Evolutionary conservation across 805 yeast species (phyloP).

Genomic region (Yamadazyma kitorensis): DNA sequence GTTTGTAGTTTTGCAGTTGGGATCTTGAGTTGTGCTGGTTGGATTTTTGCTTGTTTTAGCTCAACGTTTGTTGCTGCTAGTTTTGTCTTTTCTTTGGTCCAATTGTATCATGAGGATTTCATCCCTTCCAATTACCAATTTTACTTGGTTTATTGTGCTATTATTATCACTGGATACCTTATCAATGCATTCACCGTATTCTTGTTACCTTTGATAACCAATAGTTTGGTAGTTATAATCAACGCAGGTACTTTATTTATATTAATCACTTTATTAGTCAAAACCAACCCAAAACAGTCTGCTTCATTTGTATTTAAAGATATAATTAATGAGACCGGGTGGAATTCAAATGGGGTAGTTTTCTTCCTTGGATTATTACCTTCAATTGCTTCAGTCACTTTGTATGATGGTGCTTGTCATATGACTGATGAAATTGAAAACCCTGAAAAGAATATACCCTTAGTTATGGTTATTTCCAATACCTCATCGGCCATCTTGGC

Average conservation of each 20-base stretch:
- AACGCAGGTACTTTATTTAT: conserved; percentile 21
- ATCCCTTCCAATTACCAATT: conserved; percentile 17
- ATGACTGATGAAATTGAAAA: conserved; percentile 31
- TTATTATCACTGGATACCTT: conserved; percentile 10
- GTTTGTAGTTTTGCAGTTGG: conserved; percentile 29
- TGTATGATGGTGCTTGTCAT: conserved; percentile 33
- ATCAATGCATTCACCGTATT: conserved; percentile 15
- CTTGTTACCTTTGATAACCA: conserved; percentile 15
- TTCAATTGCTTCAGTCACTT: conserved; percentile 25
- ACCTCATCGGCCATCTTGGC: conserved; percentile 24
- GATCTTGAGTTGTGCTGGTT: conserved; percentile 23
- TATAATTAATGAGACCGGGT: conserved; percentile 23
- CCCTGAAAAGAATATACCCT: conserved; percentile 29
- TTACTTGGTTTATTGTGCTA: conserved; percentile 15
- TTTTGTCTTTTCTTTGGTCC: conserved; percentile 16
- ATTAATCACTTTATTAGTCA: conserved; percentile 18
- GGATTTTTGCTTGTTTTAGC: conserved; percentile 21
- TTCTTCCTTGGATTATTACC: conserved; percentile 25
- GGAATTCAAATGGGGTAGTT: conserved; percentile 23
- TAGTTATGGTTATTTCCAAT: conserved; percentile 29
- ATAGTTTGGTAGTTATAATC: conserved; percentile 18
- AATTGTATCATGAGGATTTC: conserved; percentile 17
- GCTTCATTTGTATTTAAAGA: conserved; percentile 20
- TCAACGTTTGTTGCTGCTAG: conserved; percentile 16
- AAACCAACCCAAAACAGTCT: conserved; percentile 17